A percentile compares a stretch with the other conserved stretches of the same genome.
These are phyloP conservation scores for Xerocomus brunneocitrinus DNA, from an alignment of 768 basidiomycete species.

Conservation along the genomic window DNA sequence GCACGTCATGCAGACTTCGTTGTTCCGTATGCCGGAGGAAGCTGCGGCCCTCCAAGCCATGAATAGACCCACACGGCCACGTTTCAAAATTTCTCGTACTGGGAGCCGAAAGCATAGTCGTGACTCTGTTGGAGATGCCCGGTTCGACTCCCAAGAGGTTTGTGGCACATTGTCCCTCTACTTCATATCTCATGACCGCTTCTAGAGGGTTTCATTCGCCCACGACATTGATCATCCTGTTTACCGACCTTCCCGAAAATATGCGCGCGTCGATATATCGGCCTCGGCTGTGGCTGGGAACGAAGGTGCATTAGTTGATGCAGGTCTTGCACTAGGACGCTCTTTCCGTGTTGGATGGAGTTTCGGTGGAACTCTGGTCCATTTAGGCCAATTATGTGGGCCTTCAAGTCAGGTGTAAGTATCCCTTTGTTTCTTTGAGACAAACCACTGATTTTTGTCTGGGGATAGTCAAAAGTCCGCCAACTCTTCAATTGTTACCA, in stretches of 20 bases:
- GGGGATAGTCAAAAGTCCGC: constrained; percentile 45
- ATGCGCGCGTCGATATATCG: constrained; percentile 65
- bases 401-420: constrained; percentile 53
- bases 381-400: constrained; percentile 69
- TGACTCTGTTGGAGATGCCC: constrained; percentile 71
- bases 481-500: constrained; percentile 58
- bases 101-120: constrained; percentile 69
- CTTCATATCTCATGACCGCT: not conserved
- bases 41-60: constrained; percentile 58
- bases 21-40: constrained; percentile 77
- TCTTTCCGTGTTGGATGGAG: constrained; percentile 93
- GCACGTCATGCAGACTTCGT: constrained; percentile 89
- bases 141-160: constrained; percentile 60
- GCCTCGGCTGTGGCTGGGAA: constrained; percentile 59
- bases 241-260: constrained; percentile 77
- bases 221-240: constrained; percentile 61
- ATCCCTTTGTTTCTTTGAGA: constrained; percentile 1
- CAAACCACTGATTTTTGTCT: constrained; percentile 4
- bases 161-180: constrained; percentile 17
- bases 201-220: constrained; percentile 75
- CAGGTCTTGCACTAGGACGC: constrained; percentile 79
- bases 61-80: constrained; percentile 38
- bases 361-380: constrained; percentile 67
- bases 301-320: constrained; percentile 70
- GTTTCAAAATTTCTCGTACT: constrained; percentile 34